Conservation (phyloP, 73 alveolate species). For the Symbiodinium pilosum region DNA sequence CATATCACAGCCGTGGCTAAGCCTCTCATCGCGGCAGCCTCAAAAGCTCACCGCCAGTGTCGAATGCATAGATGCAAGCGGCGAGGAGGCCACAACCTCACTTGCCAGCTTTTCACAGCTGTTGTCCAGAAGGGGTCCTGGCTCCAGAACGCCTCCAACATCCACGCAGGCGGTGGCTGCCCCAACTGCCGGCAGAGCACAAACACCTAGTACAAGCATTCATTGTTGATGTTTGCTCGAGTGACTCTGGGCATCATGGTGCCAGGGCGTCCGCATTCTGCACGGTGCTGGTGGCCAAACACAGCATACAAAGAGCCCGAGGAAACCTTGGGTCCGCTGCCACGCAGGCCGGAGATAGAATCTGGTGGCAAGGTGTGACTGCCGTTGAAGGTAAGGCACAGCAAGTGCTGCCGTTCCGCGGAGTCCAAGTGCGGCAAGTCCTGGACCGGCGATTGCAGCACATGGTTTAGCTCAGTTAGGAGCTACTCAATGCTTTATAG, state of each 20-base stretch:
- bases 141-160: neutral
- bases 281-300: conserved; percentile 44
- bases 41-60: conserved; percentile 42
- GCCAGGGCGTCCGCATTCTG: conserved; percentile 24
- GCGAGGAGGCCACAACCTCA: conserved; percentile 33
- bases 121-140: no score
- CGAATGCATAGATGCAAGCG: conserved; percentile 27
- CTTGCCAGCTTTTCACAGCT: no score
- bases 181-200: conserved; percentile 36
- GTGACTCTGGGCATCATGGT: neutral
- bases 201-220: neutral
- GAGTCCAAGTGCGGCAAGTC: neutral
- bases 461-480: no score
- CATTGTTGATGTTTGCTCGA: neutral
- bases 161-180: conserved; percentile 54
- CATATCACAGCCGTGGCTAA: no score
- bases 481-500: no score
- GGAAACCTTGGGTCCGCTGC: conserved; percentile 22
- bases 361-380: no score
- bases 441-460: neutral
- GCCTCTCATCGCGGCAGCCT: neutral
- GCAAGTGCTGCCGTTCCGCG: conserved; percentile 18
- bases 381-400: no score
- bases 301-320: conserved; percentile 32
- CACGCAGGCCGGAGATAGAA: no score